These are phyloP conservation scores for Neurospora cerealis DNA, from an alignment of 495 filamentous ascomycete species.

Conservation along the genomic window DNA sequence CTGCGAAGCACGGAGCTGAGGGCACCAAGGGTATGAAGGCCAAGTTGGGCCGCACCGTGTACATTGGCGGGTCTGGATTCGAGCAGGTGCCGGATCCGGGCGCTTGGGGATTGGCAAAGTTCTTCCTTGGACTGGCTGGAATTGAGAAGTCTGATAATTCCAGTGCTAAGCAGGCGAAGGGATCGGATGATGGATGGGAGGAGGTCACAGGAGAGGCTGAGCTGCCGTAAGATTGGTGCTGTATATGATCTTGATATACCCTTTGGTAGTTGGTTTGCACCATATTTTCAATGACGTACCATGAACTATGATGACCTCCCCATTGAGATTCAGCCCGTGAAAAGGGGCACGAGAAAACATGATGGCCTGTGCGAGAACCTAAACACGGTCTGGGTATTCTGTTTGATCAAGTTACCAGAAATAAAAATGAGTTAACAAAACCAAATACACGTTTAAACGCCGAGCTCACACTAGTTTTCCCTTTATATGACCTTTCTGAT, in stretches of 20 bases:
- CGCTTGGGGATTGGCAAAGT: slow-evolving; percentile 71
- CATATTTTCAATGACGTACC: background rate
- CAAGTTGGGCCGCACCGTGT: slow-evolving; percentile 78
- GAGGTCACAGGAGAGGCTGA: slow-evolving; percentile 6
- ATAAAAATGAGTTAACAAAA: background rate
- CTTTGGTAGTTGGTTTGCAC: background rate
- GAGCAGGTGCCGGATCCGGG: slow-evolving; percentile 86
- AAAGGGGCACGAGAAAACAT: background rate
- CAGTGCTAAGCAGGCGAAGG: slow-evolving; percentile 7
- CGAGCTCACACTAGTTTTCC: background rate
- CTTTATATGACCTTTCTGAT: background rate
- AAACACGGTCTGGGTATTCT: background rate
- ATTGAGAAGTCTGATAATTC: slow-evolving; percentile 22
- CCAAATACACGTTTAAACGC: background rate
- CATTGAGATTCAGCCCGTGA: background rate
- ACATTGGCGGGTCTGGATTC: slow-evolving; percentile 76
- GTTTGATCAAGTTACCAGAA: background rate
- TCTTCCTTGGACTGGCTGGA: slow-evolving; percentile 66
- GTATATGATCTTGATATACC: background rate
- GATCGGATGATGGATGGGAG: slow-evolving; percentile 14
- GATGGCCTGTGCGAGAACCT: background rate
- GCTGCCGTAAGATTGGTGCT: background rate
- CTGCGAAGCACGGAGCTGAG: slow-evolving; percentile 65
- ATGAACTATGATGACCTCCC: background rate
- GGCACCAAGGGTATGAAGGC: slow-evolving; percentile 86